Percentiles rank a stretch among this genome's conserved stretches.
Evolutionary conservation across 495 filamentous ascomycete species (phyloP).

Genomic region (Podospora pseudocomata): DNA sequence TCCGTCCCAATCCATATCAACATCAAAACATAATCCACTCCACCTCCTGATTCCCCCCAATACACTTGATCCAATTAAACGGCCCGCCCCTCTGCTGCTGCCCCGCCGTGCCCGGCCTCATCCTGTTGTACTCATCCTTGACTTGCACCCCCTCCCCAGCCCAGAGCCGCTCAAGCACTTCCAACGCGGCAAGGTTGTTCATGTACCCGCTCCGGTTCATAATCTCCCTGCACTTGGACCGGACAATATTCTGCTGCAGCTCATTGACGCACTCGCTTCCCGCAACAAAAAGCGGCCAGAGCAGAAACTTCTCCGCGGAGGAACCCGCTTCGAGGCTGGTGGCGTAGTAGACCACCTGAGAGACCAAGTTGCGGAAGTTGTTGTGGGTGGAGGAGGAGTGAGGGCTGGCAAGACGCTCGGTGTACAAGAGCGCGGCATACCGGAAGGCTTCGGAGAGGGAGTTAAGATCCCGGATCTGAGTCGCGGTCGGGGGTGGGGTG

Average conservation of each 20-base stretch:
- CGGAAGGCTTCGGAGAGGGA: slow-evolving; percentile 83
- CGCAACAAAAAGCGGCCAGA: slow-evolving; percentile 91
- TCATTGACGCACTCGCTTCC: slow-evolving; percentile 88
- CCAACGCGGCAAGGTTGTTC: slow-evolving; percentile 84
- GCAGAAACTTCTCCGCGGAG: slow-evolving; percentile 75
- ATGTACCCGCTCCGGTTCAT: slow-evolving; percentile 84
- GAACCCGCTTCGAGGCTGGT: slow-evolving; percentile 64
- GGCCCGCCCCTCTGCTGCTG: slow-evolving; percentile 39
- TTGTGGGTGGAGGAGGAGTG: slow-evolving; percentile 67
- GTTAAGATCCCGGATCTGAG: slow-evolving; percentile 53
- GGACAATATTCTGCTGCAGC: slow-evolving; percentile 70
- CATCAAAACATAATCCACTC: slow-evolving; percentile 81
- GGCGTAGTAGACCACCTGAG: slow-evolving; percentile 75
- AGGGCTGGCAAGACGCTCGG: slow-evolving; percentile 80
- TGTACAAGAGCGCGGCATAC: slow-evolving; percentile 84
- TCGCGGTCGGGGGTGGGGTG: slow-evolving; percentile 22
- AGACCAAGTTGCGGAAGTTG: slow-evolving; percentile 80
- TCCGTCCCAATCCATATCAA: background rate
- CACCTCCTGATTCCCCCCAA: slow-evolving; percentile 65
- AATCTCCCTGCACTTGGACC: slow-evolving; percentile 77
- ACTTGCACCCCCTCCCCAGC: slow-evolving; percentile 34
- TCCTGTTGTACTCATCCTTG: slow-evolving; percentile 40
- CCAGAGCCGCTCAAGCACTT: slow-evolving; percentile 85
- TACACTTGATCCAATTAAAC: slow-evolving; percentile 75
- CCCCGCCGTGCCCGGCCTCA: slow-evolving; percentile 6